Evolutionary conservation across 768 basidiomycete genomes (phyloP), one percentile per base, ranked within the genome.

Genomic region (Dendrothele bispora): DNA sequence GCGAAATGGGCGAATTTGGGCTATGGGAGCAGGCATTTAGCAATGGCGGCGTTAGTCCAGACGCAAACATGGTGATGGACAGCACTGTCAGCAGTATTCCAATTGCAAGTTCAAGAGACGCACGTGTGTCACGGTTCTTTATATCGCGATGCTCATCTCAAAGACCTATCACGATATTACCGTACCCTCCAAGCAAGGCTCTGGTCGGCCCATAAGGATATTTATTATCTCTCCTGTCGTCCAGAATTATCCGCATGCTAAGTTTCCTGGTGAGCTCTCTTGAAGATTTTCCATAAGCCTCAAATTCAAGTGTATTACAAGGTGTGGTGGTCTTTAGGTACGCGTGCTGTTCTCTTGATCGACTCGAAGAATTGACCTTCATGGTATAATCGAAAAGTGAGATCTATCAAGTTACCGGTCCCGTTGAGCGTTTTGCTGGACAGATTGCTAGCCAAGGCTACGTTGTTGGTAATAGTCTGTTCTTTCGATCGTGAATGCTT

Each of bases 391-490:
- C 4, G 10, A 34, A 8, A 59, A 93, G 91, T 58, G 94, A 95
- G 70, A 98, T 98, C 46, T 98, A 97, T 62, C 90, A 91, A 64
- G 92, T 95, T 2, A 95, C 91, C n/a, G 92, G 92, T 0, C 94
- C 94, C 28, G 94, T 95, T n/a, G 93, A 95, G 63, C 82, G 94
- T 41, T 92, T 90, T 60, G 88, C 88, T 0, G 84, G 87, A 12
- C 87, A 89, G 68, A 91, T 94, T 55, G 91, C 91, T 7, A 90
- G 86, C 52, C 86, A 91, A 25, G 91, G 91, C 53, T 91, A 80
- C 55, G 79, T 92, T 39, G 88, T 90, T 10, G 90, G 90, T 88
- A 12, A 28, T 29, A 24, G 25, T 28, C 28, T 24, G 22, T 40
- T 41, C 28, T 35, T 20, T 25, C 20, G 27, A 45, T n/a, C 38